Evolutionary conservation across 169 alveolate species (phyloP).

Genomic region (Plasmodium fragile): DNA sequence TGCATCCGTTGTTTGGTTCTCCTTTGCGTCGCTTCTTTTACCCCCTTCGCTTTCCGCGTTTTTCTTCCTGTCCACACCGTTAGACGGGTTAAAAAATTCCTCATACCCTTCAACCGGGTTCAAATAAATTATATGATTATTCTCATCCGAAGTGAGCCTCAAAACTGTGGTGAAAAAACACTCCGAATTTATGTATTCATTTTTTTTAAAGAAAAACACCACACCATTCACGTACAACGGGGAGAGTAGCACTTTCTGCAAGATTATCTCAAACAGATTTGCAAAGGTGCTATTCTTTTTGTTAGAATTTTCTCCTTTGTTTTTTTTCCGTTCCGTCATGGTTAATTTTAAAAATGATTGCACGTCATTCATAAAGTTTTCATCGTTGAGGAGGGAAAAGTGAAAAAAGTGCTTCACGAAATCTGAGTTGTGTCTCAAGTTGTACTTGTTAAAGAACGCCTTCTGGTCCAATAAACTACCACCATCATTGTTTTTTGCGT

Average conservation of each 20-base stretch:
- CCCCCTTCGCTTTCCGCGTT: not conserved
- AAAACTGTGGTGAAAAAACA: constrained; percentile 16
- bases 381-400: constrained; percentile 54
- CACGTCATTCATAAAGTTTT: constrained; percentile 32
- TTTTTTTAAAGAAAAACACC: constrained; percentile 60
- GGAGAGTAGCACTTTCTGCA: constrained; percentile 34
- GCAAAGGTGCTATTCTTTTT: constrained; percentile 31
- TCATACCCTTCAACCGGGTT: constrained; percentile 52
- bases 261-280: constrained; percentile 28
- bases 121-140: constrained; percentile 30
- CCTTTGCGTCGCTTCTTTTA: not conserved
- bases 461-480: not conserved
- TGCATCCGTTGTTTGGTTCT: not conserved
- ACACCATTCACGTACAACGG: constrained; percentile 49
- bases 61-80: not conserved
- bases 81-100: constrained; percentile 5
- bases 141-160: constrained; percentile 18
- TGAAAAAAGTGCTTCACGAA: constrained; percentile 43
- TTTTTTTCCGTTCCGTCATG: constrained; percentile 28
- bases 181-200: constrained; percentile 57
- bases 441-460: constrained; percentile 50
- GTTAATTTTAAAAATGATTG: constrained; percentile 32
- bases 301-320: constrained; percentile 30
- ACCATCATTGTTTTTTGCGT: constrained; percentile 1
- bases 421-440: constrained; percentile 36